Percentiles rank a stretch among this genome's conserved stretches.
Evolutionary conservation across 108 stramenopile species (phyloP).

Genomic region (Tribonema minus): DNA sequence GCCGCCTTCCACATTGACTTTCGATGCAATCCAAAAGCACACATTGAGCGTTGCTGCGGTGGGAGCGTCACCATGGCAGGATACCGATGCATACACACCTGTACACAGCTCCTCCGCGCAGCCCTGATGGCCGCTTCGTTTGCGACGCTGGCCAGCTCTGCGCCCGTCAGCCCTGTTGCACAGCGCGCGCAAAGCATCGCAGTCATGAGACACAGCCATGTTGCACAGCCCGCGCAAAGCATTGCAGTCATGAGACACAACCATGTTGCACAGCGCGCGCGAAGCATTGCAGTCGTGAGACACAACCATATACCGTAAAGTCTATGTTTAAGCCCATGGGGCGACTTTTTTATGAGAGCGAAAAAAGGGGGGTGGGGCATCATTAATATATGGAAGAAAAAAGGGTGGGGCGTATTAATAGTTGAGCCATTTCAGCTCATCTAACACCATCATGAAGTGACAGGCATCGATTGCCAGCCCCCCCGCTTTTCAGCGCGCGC

Average conservation of each 20-base stretch:
- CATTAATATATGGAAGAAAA: too few species aligned
- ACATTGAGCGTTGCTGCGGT: neutral
- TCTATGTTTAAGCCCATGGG: too few species aligned
- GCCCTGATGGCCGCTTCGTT: conserved; percentile 79
- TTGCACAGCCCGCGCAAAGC: neutral
- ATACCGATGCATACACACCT: neutral
- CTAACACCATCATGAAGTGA: too few species aligned
- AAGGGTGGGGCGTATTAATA: too few species aligned
- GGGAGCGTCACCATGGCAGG: neutral
- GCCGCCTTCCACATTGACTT: neutral
- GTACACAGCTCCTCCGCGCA: conserved; percentile 12
- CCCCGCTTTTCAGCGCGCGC: too few species aligned
- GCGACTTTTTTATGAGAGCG: too few species aligned
- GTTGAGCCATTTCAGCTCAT: too few species aligned
- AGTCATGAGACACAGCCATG: neutral
- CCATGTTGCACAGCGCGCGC: neutral
- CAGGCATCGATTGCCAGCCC: too few species aligned
- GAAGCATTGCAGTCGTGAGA: neutral
- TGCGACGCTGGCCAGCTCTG: conserved; percentile 85
- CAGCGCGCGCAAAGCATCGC: neutral
- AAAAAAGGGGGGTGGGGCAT: too few species aligned
- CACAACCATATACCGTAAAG: neutral
- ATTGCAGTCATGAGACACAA: neutral
- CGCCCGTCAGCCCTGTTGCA: conserved; percentile 71
- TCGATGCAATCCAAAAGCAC: neutral